Evolutionary conservation across 768 basidiomycete genomes (phyloP).

Genomic region (Tulasnella calospora): DNA sequence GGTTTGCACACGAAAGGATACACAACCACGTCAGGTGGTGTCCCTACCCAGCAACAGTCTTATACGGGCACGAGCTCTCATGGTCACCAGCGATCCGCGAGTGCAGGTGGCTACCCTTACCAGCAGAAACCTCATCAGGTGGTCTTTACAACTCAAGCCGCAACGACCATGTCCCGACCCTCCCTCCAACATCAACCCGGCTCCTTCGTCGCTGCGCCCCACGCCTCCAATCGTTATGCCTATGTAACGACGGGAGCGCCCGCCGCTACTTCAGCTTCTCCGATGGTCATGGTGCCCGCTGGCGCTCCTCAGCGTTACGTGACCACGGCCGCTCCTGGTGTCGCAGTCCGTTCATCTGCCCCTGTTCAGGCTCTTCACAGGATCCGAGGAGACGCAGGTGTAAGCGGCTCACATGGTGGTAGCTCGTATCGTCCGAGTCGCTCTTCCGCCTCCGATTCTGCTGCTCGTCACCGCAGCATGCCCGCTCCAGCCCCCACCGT

Average conservation of each 20-base stretch:
- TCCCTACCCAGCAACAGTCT: not conserved
- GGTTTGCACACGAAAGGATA: conserved; percentile 12
- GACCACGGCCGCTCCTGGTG: not conserved
- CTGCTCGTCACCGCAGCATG: not conserved
- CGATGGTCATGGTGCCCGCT: not conserved
- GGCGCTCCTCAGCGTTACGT: conserved; percentile 4
- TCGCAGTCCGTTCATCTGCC: conserved; percentile 1
- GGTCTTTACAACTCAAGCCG: conserved; percentile 10
- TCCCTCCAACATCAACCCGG: conserved; percentile 14
- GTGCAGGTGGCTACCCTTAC: conserved; percentile 10
- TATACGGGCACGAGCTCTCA: conserved; percentile 12
- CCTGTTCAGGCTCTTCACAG: conserved; percentile 7
- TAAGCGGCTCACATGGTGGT: conserved; percentile 6
- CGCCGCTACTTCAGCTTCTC: not conserved
- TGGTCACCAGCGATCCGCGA: conserved; percentile 5
- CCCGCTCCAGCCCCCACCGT: not conserved
- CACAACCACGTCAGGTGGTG: conserved; percentile 5
- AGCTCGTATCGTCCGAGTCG: not conserved
- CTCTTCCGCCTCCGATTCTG: not conserved
- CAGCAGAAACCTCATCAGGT: conserved; percentile 10
- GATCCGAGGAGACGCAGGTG: not conserved
- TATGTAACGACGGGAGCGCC: conserved; percentile 5
- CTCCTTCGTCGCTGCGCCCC: conserved; percentile 16
- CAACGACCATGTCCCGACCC: conserved; percentile 18
- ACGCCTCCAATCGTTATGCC: conserved; percentile 20